Evolutionary conservation across 2,329 filamentous ascomycete genomes (phyloP), one percentile per base, ranked within the genome.

Genomic region (Pseudogymnoascus sp.): DNA sequence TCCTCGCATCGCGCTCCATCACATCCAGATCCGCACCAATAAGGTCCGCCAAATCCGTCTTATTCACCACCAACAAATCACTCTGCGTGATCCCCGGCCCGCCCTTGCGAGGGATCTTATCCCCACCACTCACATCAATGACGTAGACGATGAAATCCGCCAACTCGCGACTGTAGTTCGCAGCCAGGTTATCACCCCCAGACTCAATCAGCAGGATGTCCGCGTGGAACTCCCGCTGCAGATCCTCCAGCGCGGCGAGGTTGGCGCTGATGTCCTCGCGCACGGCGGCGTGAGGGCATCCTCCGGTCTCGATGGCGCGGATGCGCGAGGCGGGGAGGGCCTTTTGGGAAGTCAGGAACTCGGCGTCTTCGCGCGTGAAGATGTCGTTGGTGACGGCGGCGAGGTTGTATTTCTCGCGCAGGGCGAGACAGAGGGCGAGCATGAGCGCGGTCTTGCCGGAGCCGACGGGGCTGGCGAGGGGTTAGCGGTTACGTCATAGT

Each of bases 141-240:
- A 99, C 95, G 75, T 99, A 99, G 77, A 99, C 88, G 76, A 99
- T 99, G 75, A 90, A 99, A 76, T 99, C 95, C 1, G 95, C 95
- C 68, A 99, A 81, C 77, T 99, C 95, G 64, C 95, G 84, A 63
- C 86, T 90, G 82, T 99, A 99, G 80, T 99, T 99, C 3, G 95
- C 95, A 0, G 95, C 95, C 0, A 99, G 84, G 75, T 99, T 99
- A 75, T 99, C 95, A 64, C 95, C 95, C 50, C 95, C 95, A 16
- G 87, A 92, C 78, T 99, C 95, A 74, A 99, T 99, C 44, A 99
- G 85, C 24, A 99, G 83, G 21, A 99, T 76, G 73, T 97, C 91
- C 0, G 92, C 86, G 40, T 79, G 76, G 80, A 96, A 96, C 67
- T 88, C 84, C 63, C 81, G 80, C 76, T 97, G 93, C 59, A 97